A percentile compares a stretch with the other conserved stretches of the same genome.
phyloP scores from a whole-genome alignment of 768 basidiomycete species.

The Crucibulum laeve region DNA sequence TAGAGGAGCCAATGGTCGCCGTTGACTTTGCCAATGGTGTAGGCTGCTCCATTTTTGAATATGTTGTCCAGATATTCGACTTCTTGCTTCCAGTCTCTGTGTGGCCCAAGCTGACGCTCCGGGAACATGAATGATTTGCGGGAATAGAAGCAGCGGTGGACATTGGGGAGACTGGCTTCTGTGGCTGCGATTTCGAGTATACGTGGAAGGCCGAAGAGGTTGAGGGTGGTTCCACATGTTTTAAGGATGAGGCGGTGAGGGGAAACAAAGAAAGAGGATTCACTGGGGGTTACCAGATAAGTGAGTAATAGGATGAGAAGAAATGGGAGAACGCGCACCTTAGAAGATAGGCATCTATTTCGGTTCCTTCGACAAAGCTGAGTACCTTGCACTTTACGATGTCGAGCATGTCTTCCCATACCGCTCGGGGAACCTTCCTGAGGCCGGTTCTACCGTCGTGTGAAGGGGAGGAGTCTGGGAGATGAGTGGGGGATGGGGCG shows the following conservation, averaged over 20 bases:
- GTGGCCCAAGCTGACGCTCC: constrained; percentile 89
- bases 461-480: constrained; percentile 40
- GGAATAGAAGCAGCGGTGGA: constrained; percentile 95
- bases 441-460: constrained; percentile 59
- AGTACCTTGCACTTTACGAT: constrained; percentile 97
- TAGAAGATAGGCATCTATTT: constrained; percentile 92
- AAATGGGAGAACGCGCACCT: constrained; percentile 53
- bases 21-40: constrained; percentile 96
- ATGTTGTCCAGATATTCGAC: constrained; percentile 88
- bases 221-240: constrained; percentile 98
- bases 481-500: constrained; percentile 64
- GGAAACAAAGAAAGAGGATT: constrained; percentile 94
- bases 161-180: constrained; percentile 59
- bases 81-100: constrained; percentile 91
- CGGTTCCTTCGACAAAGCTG: constrained; percentile 82
- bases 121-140: constrained; percentile 99
- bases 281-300: constrained; percentile 47
- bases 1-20: constrained; percentile 99
- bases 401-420: constrained; percentile 97
- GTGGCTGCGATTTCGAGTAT: constrained; percentile 89
- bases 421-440: constrained; percentile 61
- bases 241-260: constrained; percentile 96
- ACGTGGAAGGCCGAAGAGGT: constrained; percentile 89
- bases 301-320: constrained; percentile 3
- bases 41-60: constrained; percentile 86